Evolutionary conservation across 148 eudicot species (phyloP), one percentile per base, ranked within the genome.

Genomic region (Suaeda aralocaspica): DNA sequence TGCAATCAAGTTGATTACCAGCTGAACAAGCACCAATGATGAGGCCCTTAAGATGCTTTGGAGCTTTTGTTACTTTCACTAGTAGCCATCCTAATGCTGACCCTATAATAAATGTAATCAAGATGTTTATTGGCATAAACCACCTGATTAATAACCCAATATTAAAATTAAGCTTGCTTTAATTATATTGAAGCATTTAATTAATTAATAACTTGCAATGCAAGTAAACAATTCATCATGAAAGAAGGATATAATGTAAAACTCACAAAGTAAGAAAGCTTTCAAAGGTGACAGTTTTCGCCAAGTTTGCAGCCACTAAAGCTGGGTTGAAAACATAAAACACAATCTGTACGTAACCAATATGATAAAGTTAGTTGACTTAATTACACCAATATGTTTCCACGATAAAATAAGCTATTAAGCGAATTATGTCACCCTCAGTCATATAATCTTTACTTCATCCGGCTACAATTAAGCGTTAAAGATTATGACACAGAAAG

Each of bases 101-200:
- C 2, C 87, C 87, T 36, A 81, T 46, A 22, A 84, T 10, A 45
- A 84, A 81, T 7, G 87, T 81, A 2, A 81, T 65, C 26, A 81
- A 72, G 31, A 84, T 84, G 62, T 84, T 84, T 52, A 84, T 57
- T 41, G 87, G 87, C 87, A 84, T 81, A 69, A 84, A 84, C 87
- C 87, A 84, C 77, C 87, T 84, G 52, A 53, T 0, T 29, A 14
- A 1, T 49, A 6, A 71, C 24, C 4, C n/a, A 60, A 66, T 28
- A 13, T 28, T 29, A 45, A 44, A 18, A 28, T 25, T 3, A 18
- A 49, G 6, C 0, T 18, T 48, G 2, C 18, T 30, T 29, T 9
- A 41, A 55, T 26, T 11, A 25, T 7, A 56, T 25, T 49, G 22
- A 13, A 25, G 5, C 14, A 22, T 11, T 51, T 21, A 51, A 51